Conservation (phyloP, 257 asterid genomes). For the Salvia splendens region DNA sequence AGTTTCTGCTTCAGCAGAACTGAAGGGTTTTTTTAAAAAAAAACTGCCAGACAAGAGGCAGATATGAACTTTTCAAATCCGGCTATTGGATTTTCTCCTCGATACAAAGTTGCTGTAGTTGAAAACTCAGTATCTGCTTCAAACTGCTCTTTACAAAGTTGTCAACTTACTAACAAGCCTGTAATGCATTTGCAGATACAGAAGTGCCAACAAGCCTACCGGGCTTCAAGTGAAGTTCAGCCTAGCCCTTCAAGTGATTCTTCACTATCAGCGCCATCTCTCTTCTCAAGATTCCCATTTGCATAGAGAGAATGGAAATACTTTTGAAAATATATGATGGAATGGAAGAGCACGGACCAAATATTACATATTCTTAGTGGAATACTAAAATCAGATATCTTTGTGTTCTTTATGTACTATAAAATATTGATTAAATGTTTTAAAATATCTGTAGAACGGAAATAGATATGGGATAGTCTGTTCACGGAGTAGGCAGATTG, state of each 20-base stretch:
- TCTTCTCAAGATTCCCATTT: slow-evolving; percentile 88
- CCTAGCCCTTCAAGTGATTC: slow-evolving; percentile 73
- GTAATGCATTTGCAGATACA: slow-evolving; percentile 53
- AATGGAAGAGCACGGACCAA: background rate
- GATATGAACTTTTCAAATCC: too few species aligned
- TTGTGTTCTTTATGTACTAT: slow-evolving; percentile 17
- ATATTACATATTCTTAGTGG: background rate
- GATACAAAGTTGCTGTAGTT: background rate
- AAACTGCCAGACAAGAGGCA: background rate
- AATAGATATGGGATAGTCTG: background rate
- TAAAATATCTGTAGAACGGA: slow-evolving; percentile 4
- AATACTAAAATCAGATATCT: background rate
- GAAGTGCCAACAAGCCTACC: slow-evolving; percentile 88
- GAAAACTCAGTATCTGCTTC: background rate
- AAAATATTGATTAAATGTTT: slow-evolving; percentile 16
- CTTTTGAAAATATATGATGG: slow-evolving; percentile 11
- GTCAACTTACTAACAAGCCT: slow-evolving; percentile 13
- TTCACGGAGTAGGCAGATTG: background rate
- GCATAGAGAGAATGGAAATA: slow-evolving; percentile 39
- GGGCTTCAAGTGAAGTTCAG: slow-evolving; percentile 51
- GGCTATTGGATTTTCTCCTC: too few species aligned
- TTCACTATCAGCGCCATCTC: slow-evolving; percentile 59
- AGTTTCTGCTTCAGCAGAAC: background rate
- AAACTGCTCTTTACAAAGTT: background rate
- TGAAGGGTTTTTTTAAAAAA: background rate